Percentiles rank a stretch among this genome's conserved stretches.
phyloP scores from a whole-genome alignment of 2,329 filamentous ascomycete species.

The Penicillium sp. region DNA sequence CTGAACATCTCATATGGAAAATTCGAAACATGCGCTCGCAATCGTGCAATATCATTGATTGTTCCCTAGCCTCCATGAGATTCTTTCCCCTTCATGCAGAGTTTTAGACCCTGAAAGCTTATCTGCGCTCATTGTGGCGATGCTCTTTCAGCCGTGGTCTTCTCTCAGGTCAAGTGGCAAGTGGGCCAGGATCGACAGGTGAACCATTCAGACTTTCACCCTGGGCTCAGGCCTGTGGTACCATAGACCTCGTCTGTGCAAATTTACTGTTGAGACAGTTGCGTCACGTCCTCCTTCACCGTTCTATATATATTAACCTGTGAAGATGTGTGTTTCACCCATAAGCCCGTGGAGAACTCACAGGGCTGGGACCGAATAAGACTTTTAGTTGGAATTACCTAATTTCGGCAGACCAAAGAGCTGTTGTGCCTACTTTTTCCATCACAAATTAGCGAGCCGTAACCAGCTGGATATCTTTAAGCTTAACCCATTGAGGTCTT shows the following conservation, averaged over 20 bases:
- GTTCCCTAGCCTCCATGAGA: background rate
- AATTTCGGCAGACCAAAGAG: background rate
- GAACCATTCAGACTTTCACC: constrained; percentile 9
- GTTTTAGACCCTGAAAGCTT: constrained; percentile 16
- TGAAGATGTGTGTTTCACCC: constrained; percentile 1
- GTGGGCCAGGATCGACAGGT: constrained; percentile 22
- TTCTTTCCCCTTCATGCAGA: background rate
- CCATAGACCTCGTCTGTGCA: background rate
- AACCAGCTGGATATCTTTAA: background rate
- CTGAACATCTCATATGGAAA: background rate
- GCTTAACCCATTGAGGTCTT: background rate
- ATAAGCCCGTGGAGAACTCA: background rate
- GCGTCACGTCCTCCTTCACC: constrained; percentile 12
- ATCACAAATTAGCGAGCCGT: too few species aligned
- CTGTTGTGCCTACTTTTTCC: too few species aligned
- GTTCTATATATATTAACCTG: constrained; percentile 19
- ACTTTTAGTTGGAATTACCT: background rate
- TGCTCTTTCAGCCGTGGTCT: constrained; percentile 9
- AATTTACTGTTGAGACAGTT: constrained; percentile 11
- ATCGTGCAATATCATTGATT: background rate
- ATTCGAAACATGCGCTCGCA: background rate
- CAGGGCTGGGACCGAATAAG: background rate
- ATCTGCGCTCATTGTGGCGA: constrained; percentile 14
- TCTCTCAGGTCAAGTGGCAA: background rate
- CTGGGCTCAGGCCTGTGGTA: constrained; percentile 6